These are phyloP conservation scores for Thraustotheca clavata DNA, from an alignment of 352 stramenopile species.

Conservation along the genomic window DNA sequence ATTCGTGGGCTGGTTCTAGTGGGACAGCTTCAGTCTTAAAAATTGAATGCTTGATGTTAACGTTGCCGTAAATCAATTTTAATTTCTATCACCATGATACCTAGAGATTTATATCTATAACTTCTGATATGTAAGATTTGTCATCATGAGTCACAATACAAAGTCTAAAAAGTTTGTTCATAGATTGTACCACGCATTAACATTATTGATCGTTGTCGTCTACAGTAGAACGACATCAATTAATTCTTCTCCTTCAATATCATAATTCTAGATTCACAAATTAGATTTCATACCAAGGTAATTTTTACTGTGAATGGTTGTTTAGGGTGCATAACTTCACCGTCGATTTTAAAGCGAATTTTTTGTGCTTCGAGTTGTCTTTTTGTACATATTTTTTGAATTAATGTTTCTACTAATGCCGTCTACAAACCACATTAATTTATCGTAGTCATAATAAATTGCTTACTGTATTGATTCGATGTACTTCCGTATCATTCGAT, in stretches of 20 bases:
- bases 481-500: neutral
- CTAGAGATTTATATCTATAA: no score
- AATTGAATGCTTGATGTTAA: no score
- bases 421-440: neutral
- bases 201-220: no score
- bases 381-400: slow-evolving; percentile 11
- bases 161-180: no score
- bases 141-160: no score
- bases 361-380: neutral
- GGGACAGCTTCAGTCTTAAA: neutral
- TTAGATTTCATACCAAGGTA: neutral
- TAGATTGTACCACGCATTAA: no score
- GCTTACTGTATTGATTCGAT: neutral
- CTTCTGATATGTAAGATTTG: no score
- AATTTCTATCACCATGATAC: no score
- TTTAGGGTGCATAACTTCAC: slow-evolving; percentile 10
- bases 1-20: neutral
- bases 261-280: slow-evolving; percentile 14
- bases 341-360: slow-evolving; percentile 11
- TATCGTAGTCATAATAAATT: neutral
- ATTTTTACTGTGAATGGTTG: slow-evolving; percentile 10
- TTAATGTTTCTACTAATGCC: slow-evolving; percentile 11
- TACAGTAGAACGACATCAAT: slow-evolving; percentile 13
- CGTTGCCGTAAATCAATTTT: no score
- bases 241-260: slow-evolving; percentile 19